Conservation (phyloP, 2,329 filamentous ascomycete genomes). For the Ophiosphaerella herpotricha region DNA sequence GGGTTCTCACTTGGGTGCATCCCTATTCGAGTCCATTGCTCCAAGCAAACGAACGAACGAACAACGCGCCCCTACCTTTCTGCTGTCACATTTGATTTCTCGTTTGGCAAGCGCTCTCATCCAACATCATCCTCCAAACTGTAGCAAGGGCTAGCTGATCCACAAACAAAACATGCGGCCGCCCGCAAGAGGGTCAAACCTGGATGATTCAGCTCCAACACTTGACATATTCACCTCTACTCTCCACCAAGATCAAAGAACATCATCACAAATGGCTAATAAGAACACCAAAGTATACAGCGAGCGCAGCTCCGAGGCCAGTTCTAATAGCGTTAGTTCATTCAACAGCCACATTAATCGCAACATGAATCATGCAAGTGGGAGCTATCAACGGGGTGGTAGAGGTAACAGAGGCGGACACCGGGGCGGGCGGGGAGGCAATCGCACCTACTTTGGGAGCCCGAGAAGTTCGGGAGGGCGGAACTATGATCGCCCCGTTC, state of each 20-base stretch:
- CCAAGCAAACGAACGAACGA: no score
- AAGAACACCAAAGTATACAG: background rate
- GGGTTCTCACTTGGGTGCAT: no score
- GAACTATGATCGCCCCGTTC: conserved; percentile 5
- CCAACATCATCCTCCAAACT: background rate
- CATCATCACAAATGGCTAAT: background rate
- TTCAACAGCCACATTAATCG: background rate
- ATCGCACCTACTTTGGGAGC: conserved; percentile 16
- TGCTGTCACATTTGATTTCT: conserved; percentile 10
- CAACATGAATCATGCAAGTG: conserved; percentile 14
- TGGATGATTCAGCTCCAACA: conserved; percentile 4
- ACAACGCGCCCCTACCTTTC: conserved; percentile 2
- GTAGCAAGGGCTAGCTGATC: conserved; percentile 1
- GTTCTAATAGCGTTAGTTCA: conserved; percentile 1
- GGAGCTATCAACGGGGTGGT: conserved; percentile 7
- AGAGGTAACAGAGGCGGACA: conserved; percentile 6
- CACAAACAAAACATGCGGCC: conserved; percentile 13
- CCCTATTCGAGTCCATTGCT: no score
- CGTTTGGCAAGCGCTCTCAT: background rate
- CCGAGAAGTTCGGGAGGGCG: conserved; percentile 18
- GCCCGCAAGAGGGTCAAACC: background rate
- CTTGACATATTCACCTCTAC: background rate
- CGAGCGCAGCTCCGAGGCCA: conserved; percentile 6
- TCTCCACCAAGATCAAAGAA: background rate
- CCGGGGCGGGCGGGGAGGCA: conserved; percentile 10